Conservation (phyloP, 768 basidiomycete species). For the Strobilomyces dryophilus region DNA sequence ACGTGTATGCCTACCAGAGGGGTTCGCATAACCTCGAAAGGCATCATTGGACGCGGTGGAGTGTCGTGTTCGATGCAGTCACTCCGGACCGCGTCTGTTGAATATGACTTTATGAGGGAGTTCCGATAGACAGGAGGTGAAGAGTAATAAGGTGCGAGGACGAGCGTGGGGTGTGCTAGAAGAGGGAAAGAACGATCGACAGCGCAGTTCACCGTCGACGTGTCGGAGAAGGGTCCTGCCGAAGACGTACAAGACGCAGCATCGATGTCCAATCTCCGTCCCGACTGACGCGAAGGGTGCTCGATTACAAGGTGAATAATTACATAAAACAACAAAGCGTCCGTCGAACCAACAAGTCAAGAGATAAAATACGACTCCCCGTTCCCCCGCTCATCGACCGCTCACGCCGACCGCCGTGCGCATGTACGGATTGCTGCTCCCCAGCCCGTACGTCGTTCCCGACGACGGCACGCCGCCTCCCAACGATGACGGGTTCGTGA, state of each 20-base stretch:
- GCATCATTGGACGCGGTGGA: background rate
- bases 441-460: slow-evolving; percentile 56
- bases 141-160: background rate
- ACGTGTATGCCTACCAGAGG: background rate
- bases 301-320: slow-evolving; percentile 29
- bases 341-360: slow-evolving; percentile 14
- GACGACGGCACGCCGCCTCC: slow-evolving; percentile 41
- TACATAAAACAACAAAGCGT: slow-evolving; percentile 27
- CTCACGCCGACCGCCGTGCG: slow-evolving; percentile 55
- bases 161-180: background rate
- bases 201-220: background rate
- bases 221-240: background rate
- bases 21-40: background rate
- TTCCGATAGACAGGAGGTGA: background rate
- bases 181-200: background rate
- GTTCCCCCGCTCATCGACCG: slow-evolving; percentile 35
- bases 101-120: background rate
- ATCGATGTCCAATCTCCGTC: background rate
- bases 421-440: slow-evolving; percentile 58
- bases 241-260: too few species aligned
- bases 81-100: background rate
- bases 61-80: background rate
- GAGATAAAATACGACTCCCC: slow-evolving; percentile 17
- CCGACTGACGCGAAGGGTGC: too few species aligned
- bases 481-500: slow-evolving; percentile 39